A percentile compares a stretch with the other conserved stretches of the same genome.
These are phyloP conservation scores for Suillus decipiens DNA, from an alignment of 768 basidiomycete genomes.

Conservation along the genomic window DNA sequence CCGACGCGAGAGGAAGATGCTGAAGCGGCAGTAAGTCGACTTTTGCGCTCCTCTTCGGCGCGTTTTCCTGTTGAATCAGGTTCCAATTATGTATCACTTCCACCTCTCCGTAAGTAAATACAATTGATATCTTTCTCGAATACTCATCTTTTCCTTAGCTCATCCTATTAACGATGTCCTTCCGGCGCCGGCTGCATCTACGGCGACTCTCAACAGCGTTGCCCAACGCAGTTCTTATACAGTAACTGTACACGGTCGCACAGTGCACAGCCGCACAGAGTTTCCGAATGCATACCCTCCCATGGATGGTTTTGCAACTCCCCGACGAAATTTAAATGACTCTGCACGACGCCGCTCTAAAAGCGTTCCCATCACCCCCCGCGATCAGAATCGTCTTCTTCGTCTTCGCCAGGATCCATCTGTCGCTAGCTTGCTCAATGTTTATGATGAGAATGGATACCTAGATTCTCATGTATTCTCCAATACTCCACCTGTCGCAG, in stretches of 20 bases:
- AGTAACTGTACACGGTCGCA: slow-evolving; percentile 70
- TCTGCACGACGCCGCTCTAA: slow-evolving; percentile 29
- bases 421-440: slow-evolving; percentile 68
- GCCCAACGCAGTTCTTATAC: slow-evolving; percentile 64
- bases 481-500: slow-evolving; percentile 48
- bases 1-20: slow-evolving; percentile 42
- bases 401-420: slow-evolving; percentile 76
- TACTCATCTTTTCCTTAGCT: slow-evolving; percentile 37
- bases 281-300: slow-evolving; percentile 63
- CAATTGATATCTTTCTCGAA: slow-evolving; percentile 12
- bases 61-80: slow-evolving; percentile 60
- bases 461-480: slow-evolving; percentile 65
- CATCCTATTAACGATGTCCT: slow-evolving; percentile 67
- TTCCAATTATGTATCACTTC: slow-evolving; percentile 55
- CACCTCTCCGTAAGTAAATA: slow-evolving; percentile 67
- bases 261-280: slow-evolving; percentile 60
- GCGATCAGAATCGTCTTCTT: slow-evolving; percentile 54
- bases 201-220: slow-evolving; percentile 53
- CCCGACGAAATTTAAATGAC: slow-evolving; percentile 31
- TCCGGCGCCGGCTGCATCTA: slow-evolving; percentile 50
- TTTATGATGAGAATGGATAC: slow-evolving; percentile 75
- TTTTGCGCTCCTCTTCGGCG: slow-evolving; percentile 74
- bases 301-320: slow-evolving; percentile 30
- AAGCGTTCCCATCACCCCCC: slow-evolving; percentile 41
- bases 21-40: slow-evolving; percentile 44